Evolutionary conservation across 2,329 filamentous ascomycete genomes (phyloP), one percentile per base, ranked within the genome.

Genomic region (Aspergillus versicolor): DNA sequence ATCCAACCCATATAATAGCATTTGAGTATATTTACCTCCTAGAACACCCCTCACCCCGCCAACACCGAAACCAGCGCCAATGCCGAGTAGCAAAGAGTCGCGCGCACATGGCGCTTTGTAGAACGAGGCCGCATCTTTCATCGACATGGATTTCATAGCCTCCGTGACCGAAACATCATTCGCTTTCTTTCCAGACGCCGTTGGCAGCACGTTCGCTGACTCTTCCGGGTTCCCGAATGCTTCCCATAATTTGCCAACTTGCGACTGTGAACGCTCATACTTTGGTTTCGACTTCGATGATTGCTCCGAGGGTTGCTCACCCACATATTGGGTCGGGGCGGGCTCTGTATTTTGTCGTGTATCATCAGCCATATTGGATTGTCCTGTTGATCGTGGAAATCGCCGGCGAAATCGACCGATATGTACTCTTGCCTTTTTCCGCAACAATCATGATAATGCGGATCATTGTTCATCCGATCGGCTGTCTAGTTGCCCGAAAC

Each of bases 51-150:
- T 84, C 54, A 92, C 67, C 57, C 87, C 88, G 54, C 92, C 93
- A 32, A 91, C 75, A 4, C 83, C 88, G 61, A 91, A 89, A 3
- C 91, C 94, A 2, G 85, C 82, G 1, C 85, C 89, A 66, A 99
- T 95, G 22, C 92, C 94, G 1, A 89, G 86, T 65, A 97, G 78
- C 52, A 96, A 80, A 2, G 90, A 88, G 70, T 96, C 88, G 60
- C 92, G 82, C 19, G 91, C 89, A 73, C 94, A 97, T 0, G 93
- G 93, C 56, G 86, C 84, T 73, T 89, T 88, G 72, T 92, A 88
- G 49, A 92, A 79, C 1, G 85, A 89, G 42, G 67, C 63, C 43
- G 71, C 62, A 51, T 91, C 86, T 38, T 74, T 72, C n/a, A 87
- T 65, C 47, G 71, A 83, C 54, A 77, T 79, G 61, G 69, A 72